Evolutionary conservation across 768 basidiomycete genomes (phyloP).

Genomic region (Sarcomyxa edulis): DNA sequence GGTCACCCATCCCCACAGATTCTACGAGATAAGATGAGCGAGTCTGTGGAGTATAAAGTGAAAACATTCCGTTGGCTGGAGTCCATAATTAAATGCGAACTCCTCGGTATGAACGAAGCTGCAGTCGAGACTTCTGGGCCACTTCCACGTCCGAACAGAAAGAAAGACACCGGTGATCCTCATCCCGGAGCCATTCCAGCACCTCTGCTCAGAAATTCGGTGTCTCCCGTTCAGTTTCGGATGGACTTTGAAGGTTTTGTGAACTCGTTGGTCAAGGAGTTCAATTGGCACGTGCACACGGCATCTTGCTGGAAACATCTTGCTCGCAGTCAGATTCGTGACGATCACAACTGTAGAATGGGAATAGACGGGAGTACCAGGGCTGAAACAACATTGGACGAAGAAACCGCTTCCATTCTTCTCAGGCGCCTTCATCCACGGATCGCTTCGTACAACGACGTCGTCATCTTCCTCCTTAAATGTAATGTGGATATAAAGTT

Average conservation of each 20-base stretch:
- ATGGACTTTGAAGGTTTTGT: slow-evolving; percentile 8
- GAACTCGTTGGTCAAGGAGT: slow-evolving; percentile 2
- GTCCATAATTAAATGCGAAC: background rate
- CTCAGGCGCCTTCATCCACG: slow-evolving; percentile 6
- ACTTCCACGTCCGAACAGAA: background rate
- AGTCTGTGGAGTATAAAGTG: slow-evolving; percentile 18
- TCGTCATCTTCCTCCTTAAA: slow-evolving; percentile 11
- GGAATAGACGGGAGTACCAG: background rate
- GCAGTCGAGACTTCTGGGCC: background rate
- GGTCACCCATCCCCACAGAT: slow-evolving; percentile 6
- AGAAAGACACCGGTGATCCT: background rate
- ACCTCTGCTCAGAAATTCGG: background rate
- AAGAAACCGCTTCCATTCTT: slow-evolving; percentile 6
- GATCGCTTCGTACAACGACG: slow-evolving; percentile 12
- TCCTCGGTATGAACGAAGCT: background rate
- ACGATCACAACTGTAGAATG: slow-evolving; percentile 1
- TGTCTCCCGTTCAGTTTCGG: too few species aligned
- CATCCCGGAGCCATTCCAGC: background rate
- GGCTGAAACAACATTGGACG: slow-evolving; percentile 5
- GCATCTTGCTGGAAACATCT: slow-evolving; percentile 11
- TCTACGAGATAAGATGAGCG: slow-evolving; percentile 11
- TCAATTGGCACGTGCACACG: slow-evolving; percentile 8
- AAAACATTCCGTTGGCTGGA: background rate
- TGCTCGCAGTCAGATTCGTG: background rate
- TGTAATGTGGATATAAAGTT: slow-evolving; percentile 25